Evolutionary conservation across 495 filamentous ascomycete species (phyloP).

Genomic region (Aspergillus panamensis): DNA sequence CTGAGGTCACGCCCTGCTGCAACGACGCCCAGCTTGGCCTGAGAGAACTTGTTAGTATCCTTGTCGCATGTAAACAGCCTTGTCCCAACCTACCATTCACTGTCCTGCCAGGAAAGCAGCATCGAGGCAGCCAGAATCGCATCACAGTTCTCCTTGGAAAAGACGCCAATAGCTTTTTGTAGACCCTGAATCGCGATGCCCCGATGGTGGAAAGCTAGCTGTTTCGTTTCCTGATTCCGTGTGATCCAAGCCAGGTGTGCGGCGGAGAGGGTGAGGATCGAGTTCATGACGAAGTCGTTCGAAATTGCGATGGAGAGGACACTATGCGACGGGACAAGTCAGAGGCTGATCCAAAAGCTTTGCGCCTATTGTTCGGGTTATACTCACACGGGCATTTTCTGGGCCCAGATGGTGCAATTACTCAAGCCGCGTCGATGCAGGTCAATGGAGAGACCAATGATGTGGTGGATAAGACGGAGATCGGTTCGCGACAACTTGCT

Average conservation of each 20-base stretch:
- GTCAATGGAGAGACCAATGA: slow-evolving; percentile 79
- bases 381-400: slow-evolving; percentile 85
- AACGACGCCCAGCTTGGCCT: slow-evolving; percentile 90
- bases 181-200: slow-evolving; percentile 81
- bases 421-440: slow-evolving; percentile 72
- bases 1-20: slow-evolving; percentile 86
- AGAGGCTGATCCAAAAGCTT: neutral
- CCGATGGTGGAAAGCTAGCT: slow-evolving; percentile 82
- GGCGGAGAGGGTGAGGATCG: slow-evolving; percentile 85
- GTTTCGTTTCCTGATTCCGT: slow-evolving; percentile 73
- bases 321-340: slow-evolving; percentile 40
- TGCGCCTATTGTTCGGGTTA: too few relatives aligned
- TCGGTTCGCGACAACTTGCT: slow-evolving; percentile 68
- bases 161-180: slow-evolving; percentile 78
- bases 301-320: slow-evolving; percentile 79
- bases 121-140: slow-evolving; percentile 90
- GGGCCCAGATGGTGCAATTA: slow-evolving; percentile 85
- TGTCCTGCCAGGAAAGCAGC: slow-evolving; percentile 92
- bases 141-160: slow-evolving; percentile 85
- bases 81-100: slow-evolving; percentile 76
- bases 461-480: slow-evolving; percentile 84
- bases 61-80: slow-evolving; percentile 23
- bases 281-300: slow-evolving; percentile 87
- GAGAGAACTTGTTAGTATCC: slow-evolving; percentile 31
- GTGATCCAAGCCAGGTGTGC: slow-evolving; percentile 87